A percentile compares a stretch with the other conserved stretches of the same genome.
Evolutionary conservation across 495 filamentous ascomycete genomes (phyloP).

Genomic region (Trichoderma parareesei): DNA sequence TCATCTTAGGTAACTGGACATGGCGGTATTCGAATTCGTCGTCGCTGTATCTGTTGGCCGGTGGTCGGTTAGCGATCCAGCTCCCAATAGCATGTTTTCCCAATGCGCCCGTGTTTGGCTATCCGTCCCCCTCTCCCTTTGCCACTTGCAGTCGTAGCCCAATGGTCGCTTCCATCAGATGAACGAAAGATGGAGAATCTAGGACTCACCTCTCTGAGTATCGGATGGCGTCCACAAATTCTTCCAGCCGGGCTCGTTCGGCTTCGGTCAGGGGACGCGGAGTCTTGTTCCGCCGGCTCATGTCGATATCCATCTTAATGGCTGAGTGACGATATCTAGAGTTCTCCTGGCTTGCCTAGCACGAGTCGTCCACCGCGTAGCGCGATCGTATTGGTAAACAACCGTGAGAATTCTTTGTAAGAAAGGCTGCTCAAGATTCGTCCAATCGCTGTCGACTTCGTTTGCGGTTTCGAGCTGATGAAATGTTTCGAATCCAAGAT

Average conservation of each 20-base stretch:
- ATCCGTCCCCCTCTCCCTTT: too few species aligned
- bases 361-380: neutral
- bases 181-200: too few species aligned
- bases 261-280: constrained; percentile 71
- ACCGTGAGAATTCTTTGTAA: neutral
- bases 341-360: neutral
- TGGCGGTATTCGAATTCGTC: constrained; percentile 87
- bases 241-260: constrained; percentile 75
- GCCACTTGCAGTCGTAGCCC: too few species aligned
- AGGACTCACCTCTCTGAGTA: constrained; percentile 78
- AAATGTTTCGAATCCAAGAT: neutral
- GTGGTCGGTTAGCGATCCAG: neutral
- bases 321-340: neutral
- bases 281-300: constrained; percentile 70
- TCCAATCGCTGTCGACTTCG: neutral
- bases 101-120: neutral
- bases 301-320: constrained; percentile 48
- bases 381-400: neutral
- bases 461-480: neutral
- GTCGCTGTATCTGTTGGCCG: constrained; percentile 64
- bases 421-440: neutral
- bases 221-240: constrained; percentile 86
- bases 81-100: neutral
- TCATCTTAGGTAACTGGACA: constrained; percentile 92
- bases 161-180: too few species aligned